Base-by-base conservation (phyloP, 495 filamentous ascomycete genomes). In the Darksidea phi region DNA sequence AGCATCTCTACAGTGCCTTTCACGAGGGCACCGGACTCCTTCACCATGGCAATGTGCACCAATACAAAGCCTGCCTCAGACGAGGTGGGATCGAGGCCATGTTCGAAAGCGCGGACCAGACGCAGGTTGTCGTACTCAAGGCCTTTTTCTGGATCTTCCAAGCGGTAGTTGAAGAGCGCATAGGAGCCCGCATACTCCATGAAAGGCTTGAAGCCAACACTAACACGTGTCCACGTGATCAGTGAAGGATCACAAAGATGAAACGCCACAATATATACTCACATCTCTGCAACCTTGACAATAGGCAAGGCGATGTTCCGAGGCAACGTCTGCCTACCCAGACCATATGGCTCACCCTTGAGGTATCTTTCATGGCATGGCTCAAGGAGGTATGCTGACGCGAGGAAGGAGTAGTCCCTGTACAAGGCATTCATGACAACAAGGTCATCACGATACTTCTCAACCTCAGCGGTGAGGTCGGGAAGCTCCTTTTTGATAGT, bases 121-220 rank as follows among this genome's bases (percentile, higher is more conserved):
- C 88, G 87, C 11, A 96, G 78, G 73, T 96, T 95, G 48, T 81
- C 75, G 69, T 91, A 91, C 11, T 84, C 78, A 15, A 90, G 77
- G 24, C 88, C 88, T 21, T 74, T 77, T 15, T 78, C 68, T 15
- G 86, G 86, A 55, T 91, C 80, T 24, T 79, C 75, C 13, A 94
- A 79, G 21, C 81, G 81, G 72, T 94, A 95, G 77, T 96, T 96
- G 82, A 86, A 95, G 47, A 96, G 83, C 45, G 89, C 88, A 74
- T 96, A 96, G 1, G 88, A 88, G 21, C 90, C 91, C 12, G 91
- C 91, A 73, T 96, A 96, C 67, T 93, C 90, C 90, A 96, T 93
- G 79, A 95, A 96, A 6, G 91, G 89, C 70, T 88, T 87, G 75
- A 89, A 89, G 18, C 82, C 83, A 59, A 79, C 79, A 21, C 81